Evolutionary conservation across 768 basidiomycete species (phyloP).

Genomic region (Boletus patriciae): DNA sequence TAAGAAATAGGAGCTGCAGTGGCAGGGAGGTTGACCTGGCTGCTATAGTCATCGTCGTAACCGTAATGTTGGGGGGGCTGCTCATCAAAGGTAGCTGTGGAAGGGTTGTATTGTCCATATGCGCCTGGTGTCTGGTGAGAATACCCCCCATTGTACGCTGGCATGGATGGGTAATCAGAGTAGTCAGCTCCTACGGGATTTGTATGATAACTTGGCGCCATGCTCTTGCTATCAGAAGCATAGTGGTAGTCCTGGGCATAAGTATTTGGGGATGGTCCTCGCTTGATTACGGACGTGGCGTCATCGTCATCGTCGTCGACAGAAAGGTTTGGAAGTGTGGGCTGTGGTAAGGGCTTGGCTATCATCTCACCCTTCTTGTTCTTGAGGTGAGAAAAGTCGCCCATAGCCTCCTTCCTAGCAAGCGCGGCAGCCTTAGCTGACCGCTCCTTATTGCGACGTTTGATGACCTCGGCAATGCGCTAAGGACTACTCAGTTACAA

Average conservation of each 20-base stretch:
- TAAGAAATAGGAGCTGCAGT: conserved; percentile 61
- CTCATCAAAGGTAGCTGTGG: conserved; percentile 52
- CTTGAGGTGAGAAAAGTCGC: conserved; percentile 88
- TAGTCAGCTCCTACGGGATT: conserved; percentile 44
- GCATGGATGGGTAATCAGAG: conserved; percentile 67
- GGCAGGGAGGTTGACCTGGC: conserved; percentile 56
- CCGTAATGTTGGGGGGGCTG: conserved; percentile 48
- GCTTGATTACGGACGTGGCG: conserved; percentile 53
- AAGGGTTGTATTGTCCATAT: conserved; percentile 58
- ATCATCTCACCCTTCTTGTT: conserved; percentile 88
- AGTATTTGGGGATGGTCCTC: conserved; percentile 53
- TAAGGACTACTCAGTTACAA: conserved; percentile 32
- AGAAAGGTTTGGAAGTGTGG: conserved; percentile 90
- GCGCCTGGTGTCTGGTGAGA: conserved; percentile 53
- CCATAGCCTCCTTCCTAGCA: conserved; percentile 88
- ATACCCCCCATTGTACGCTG: conserved; percentile 66
- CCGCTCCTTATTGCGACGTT: conserved; percentile 85
- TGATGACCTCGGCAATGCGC: conserved; percentile 94
- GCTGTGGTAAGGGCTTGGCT: conserved; percentile 82
- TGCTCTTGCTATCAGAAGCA: conserved; percentile 47
- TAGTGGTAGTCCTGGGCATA: conserved; percentile 59
- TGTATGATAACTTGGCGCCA: conserved; percentile 37
- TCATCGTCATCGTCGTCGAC: conserved; percentile 71
- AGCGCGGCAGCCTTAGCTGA: conserved; percentile 74
- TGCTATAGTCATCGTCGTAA: conserved; percentile 72